Evolutionary conservation across 148 eudicot genomes (phyloP).

Genomic region (Bassia scoparia): DNA sequence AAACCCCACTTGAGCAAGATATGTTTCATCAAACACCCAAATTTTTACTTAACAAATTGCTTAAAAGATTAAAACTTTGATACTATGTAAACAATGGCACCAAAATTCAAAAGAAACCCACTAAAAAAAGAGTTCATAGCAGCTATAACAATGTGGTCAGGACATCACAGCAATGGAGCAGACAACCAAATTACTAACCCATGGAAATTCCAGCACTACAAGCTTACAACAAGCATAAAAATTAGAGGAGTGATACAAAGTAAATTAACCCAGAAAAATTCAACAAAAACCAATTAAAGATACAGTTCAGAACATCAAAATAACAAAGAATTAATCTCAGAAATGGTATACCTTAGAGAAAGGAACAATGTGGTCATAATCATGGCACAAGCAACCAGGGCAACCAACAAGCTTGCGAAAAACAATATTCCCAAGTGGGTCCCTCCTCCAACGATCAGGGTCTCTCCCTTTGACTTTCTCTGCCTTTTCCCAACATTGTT

Average conservation of each 20-base stretch:
- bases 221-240: neutral
- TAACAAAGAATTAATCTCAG: neutral
- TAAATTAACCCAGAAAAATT: slow-evolving; percentile 2
- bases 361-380: slow-evolving; percentile 80
- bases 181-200: too few relatives aligned
- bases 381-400: slow-evolving; percentile 93
- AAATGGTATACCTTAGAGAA: slow-evolving; percentile 67
- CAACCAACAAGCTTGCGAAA: slow-evolving; percentile 94
- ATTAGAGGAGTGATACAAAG: neutral
- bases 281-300: neutral
- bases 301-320: neutral
- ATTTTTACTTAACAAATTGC: too few relatives aligned
- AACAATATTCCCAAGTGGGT: slow-evolving; percentile 62
- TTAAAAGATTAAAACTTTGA: neutral
- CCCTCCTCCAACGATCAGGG: slow-evolving; percentile 84
- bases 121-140: too few relatives aligned
- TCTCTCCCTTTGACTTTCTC: slow-evolving; percentile 83
- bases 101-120: neutral
- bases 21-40: too few relatives aligned
- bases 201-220: neutral
- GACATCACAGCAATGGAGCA: too few relatives aligned
- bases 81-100: neutral
- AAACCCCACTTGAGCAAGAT: too few relatives aligned
- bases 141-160: too few relatives aligned
- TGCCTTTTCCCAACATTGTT: slow-evolving; percentile 92